These are phyloP conservation scores for Wallacemonas sp. DNA, from an alignment of 208 protist genomes.

Conservation along the genomic window DNA sequence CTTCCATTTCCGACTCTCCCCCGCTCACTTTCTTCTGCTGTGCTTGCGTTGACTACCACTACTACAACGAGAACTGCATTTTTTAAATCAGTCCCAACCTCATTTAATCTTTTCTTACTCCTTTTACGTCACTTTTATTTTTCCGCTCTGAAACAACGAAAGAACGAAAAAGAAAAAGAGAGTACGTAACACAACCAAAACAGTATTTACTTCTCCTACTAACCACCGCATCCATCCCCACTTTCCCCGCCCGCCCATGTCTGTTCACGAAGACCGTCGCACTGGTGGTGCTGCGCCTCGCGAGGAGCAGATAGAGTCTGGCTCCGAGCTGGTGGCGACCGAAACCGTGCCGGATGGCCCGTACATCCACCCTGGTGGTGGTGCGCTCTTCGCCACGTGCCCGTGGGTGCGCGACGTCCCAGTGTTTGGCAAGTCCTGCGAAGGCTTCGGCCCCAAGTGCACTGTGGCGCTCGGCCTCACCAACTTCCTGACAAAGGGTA, in stretches of 20 bases:
- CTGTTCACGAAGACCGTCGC: not conserved
- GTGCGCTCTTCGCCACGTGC: conserved; percentile 16
- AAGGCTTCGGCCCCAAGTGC: conserved; percentile 32
- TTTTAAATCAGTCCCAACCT: no score
- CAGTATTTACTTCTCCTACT: no score
- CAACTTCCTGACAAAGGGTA: conserved; percentile 39
- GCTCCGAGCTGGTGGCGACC: conserved; percentile 12
- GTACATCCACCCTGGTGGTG: conserved; percentile 28
- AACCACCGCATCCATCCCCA: no score
- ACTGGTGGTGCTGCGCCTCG: not conserved
- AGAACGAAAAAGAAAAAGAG: no score
- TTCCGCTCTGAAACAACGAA: not conserved
- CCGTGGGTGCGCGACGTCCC: conserved; percentile 23
- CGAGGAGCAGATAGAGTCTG: conserved; percentile 12
- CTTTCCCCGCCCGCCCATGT: no score
- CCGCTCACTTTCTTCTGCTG: no score
- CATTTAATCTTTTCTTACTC: not conserved
- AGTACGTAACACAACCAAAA: no score
- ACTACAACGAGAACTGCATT: no score
- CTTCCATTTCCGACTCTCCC: no score
- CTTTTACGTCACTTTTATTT: not conserved
- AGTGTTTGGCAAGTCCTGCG: conserved; percentile 23
- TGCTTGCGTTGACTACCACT: no score
- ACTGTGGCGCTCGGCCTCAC: conserved; percentile 25
- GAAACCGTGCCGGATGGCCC: conserved; percentile 16